Evolutionary conservation across 495 filamentous ascomycete genomes (phyloP), one percentile per base, ranked within the genome.

Genomic region (Neurospora sp.): DNA sequence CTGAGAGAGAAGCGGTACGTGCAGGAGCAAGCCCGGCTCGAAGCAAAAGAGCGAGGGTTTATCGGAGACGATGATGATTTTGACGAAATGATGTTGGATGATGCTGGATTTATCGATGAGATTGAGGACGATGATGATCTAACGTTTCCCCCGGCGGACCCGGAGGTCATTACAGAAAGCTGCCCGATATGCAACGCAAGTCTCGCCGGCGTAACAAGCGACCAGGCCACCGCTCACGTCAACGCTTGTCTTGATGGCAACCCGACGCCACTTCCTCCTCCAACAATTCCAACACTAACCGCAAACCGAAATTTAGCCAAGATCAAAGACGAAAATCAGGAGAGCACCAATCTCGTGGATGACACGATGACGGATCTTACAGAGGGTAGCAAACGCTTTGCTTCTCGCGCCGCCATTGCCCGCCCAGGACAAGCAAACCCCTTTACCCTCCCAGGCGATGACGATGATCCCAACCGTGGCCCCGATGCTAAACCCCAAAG

Each of bases 161-260:
- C 68, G 38, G 70, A 68, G 10, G 75, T 76, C 20, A 82, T 84
- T 75, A 75, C 79, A 40, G 78, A 81, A 70, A 77, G 81, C 69
- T 98, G 94, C 82, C 94, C 94, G 1, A 88, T 97, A 59, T 98
- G 94, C 76, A 86, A 87, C 75, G 82, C 82, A 40, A 88, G 81
- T 76, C 80, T 97, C 20, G 82, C 76, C 3, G 89, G 89, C 3
- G 77, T 92, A 44, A 86, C 79, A 40, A 85, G 92, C 69, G 84
- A 86, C 69, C 86, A 89, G 79, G 83, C 82, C 35, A 82, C 80
- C 83, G 84, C 88, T 86, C 96, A 99, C 79, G 96, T 98, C 72
- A 99, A 99, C 78, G 87, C 89, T 44, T 99, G 96, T 82, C 83
- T 99, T 14, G 96, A 99, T 81, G 93, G 93, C 0, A 91, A 90